Conservation (phyloP, 805 yeast species). For the Suhomyces vadensis region DNA sequence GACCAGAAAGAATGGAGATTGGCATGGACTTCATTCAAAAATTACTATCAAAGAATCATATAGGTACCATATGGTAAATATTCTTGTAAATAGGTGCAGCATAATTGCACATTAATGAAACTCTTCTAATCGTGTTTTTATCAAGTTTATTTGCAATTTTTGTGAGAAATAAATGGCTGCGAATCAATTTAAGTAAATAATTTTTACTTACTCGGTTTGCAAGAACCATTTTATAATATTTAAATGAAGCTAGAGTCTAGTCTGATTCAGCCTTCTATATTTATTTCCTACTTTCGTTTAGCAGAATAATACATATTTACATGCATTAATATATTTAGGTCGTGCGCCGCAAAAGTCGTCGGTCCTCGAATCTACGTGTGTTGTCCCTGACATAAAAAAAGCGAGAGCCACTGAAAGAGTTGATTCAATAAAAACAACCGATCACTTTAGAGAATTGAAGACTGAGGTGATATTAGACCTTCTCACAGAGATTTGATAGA, state of each 20-base stretch:
- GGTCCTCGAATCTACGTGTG: background rate
- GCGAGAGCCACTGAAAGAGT: background rate
- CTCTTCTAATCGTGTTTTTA: too few species aligned
- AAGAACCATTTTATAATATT: too few species aligned
- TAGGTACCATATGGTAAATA: constrained; percentile 20
- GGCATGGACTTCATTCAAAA: constrained; percentile 58
- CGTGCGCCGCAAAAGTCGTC: constrained; percentile 1
- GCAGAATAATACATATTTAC: too few species aligned
- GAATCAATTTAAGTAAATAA: too few species aligned
- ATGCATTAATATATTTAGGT: background rate
- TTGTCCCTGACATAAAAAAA: constrained; percentile 1
- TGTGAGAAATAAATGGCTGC: too few species aligned
- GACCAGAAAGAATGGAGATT: constrained; percentile 61
- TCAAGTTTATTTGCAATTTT: too few species aligned
- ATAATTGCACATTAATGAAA: too few species aligned
- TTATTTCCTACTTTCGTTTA: too few species aligned
- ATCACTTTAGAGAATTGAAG: background rate
- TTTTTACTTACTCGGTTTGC: too few species aligned
- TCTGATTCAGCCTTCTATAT: too few species aligned
- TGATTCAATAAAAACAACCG: background rate
- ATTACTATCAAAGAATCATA: constrained; percentile 42
- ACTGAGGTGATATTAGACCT: background rate
- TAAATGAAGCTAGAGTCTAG: too few species aligned
- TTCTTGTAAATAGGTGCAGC: background rate
- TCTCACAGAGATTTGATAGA: background rate